Evolutionary conservation across 768 basidiomycete genomes (phyloP).

Genomic region (Grammothele lineata): DNA sequence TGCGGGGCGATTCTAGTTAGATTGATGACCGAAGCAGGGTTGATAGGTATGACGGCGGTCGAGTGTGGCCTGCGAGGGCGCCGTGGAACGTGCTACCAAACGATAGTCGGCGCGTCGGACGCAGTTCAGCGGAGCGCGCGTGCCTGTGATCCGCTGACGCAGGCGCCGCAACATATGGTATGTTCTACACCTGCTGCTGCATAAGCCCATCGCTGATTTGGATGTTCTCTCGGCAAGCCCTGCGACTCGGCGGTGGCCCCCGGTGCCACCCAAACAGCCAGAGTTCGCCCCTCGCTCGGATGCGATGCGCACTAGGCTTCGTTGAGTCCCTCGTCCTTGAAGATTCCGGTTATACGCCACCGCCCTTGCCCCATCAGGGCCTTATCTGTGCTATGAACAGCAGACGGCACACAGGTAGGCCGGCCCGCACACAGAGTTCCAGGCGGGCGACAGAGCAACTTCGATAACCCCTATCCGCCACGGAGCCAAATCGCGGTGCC

Average conservation of each 20-base stretch:
- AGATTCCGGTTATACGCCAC: too few species aligned
- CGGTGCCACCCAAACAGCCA: too few species aligned
- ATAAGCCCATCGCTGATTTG: constrained; percentile 5
- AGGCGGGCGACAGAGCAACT: constrained; percentile 8
- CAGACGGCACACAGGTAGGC: constrained; percentile 13
- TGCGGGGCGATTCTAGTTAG: constrained; percentile 18
- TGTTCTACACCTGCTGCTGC: neutral
- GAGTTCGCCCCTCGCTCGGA: neutral
- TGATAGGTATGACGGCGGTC: constrained; percentile 11
- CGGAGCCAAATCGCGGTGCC: constrained; percentile 15
- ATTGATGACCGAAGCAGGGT: constrained; percentile 19
- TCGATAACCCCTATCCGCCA: constrained; percentile 15
- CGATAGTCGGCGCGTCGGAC: constrained; percentile 10
- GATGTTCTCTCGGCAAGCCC: too few species aligned
- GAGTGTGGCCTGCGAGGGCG: constrained; percentile 2
- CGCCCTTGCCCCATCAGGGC: constrained; percentile 13
- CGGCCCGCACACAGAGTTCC: constrained; percentile 10
- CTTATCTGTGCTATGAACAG: constrained; percentile 20
- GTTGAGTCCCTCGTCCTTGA: too few species aligned
- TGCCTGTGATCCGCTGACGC: constrained; percentile 13
- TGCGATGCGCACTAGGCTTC: neutral
- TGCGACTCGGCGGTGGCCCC: too few species aligned
- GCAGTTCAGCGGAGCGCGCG: constrained; percentile 14
- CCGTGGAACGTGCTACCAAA: constrained; percentile 19
- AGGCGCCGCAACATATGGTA: constrained; percentile 4